phyloP scores from a whole-genome alignment of 352 stramenopile species.

The Phytophthora citrophthora region DNA sequence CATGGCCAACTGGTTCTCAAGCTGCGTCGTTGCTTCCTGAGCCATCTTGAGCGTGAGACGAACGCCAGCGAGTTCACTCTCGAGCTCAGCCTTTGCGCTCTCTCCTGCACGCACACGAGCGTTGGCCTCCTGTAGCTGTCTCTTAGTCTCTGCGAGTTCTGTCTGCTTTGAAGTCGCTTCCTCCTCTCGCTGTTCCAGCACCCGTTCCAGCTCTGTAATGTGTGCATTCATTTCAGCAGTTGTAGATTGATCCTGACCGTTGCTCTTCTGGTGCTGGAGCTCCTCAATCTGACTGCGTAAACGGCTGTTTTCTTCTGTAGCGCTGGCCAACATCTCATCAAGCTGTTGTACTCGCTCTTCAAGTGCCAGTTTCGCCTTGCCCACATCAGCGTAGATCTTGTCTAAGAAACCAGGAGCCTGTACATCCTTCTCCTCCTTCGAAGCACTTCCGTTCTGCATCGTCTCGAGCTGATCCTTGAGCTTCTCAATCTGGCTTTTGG shows the following conservation, averaged over 20 bases:
- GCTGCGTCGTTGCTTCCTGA: constrained; percentile 32
- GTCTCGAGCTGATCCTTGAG: constrained; percentile 41
- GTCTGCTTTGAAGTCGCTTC: constrained; percentile 19
- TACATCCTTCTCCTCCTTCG: constrained; percentile 20
- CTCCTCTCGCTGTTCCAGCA: constrained; percentile 34
- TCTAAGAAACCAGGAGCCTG: constrained; percentile 62
- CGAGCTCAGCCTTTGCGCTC: constrained; percentile 13
- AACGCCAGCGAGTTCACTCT: constrained; percentile 32
- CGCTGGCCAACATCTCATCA: constrained; percentile 46
- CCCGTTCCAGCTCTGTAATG: constrained; percentile 26
- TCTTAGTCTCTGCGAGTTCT: constrained; percentile 28
- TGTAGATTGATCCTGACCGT: constrained; percentile 11
- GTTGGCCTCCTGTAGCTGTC: constrained; percentile 36
- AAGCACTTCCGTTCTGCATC: constrained; percentile 16
- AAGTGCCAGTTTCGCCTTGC: constrained; percentile 76
- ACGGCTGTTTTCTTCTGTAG: constrained; percentile 58
- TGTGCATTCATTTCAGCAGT: constrained; percentile 12
- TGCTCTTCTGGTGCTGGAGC: constrained; percentile 20
- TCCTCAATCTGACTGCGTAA: constrained; percentile 49
- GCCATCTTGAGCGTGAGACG: constrained; percentile 40
- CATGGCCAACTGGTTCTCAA: constrained; percentile 56
- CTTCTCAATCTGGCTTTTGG: constrained; percentile 43
- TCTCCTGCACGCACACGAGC: constrained; percentile 16
- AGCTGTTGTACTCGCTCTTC: constrained; percentile 77
- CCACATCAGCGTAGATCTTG: constrained; percentile 83